Evolutionary conservation across 2,329 filamentous ascomycete genomes (phyloP), one percentile per base, ranked within the genome.

Genomic region (Paracorniculantispora psalliotae): DNA sequence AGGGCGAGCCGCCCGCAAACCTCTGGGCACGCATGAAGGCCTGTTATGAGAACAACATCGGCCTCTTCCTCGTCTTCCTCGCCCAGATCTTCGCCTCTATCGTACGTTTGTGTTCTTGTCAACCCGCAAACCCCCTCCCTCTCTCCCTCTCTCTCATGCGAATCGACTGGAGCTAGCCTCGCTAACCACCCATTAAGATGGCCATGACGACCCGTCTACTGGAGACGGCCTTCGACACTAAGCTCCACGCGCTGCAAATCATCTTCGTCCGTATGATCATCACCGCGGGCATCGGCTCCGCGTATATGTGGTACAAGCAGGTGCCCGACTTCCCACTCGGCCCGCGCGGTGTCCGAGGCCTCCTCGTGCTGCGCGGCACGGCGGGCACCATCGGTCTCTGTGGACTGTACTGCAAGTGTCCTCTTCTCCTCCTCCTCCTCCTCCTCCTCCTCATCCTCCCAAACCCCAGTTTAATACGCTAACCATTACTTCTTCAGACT

Each of bases 271-370:
- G 75, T 41, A 77, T 77, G 75, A 44, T 73, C 0, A 68, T 69
- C 3, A 77, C 75, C 0, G 63, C 69, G 0, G 23, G 73, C 0
- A 67, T 77, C 6, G 73, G 74, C 3, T 72, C 68, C 2, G 19
- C 71, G 7, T 76, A 76, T 33, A 75, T 76, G 73, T 75, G 72
- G 73, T 70, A 69, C 28, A 72, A 73, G 55, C 68, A 69, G 13
- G 70, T 76, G 1, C 85, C 88, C 1, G 72, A 87, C 63, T 88
- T 87, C 56, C 90, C 89, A 0, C 73, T 91, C 1, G 90, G 90
- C 0, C 75, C 79, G 19, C 81, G 75, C n/a, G 80, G 81, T 15
- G 80, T 92, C 2, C 75, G 87, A 25, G 76, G 79, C 47, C 74
- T 92, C 7, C 75, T 93, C 0, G 71, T 89, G 1, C 71, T 83